phyloP scores from a whole-genome alignment of 441 rosid genomes.

The Pelargonium citronellum region DNA sequence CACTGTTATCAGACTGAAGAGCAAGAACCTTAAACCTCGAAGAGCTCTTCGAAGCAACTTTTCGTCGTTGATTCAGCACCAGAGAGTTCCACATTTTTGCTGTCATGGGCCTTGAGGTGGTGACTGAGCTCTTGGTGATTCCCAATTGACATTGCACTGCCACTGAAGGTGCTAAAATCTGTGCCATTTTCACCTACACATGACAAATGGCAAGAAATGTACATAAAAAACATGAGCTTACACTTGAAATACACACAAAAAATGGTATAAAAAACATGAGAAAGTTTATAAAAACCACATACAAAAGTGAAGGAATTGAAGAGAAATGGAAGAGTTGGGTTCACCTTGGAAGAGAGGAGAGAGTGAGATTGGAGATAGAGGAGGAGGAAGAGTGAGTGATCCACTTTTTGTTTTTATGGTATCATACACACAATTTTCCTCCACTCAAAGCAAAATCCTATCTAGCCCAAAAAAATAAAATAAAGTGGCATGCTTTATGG shows the following conservation, averaged over 20 bases:
- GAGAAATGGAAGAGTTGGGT: not conserved
- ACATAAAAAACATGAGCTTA: too few relatives aligned
- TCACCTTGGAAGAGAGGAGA: not conserved
- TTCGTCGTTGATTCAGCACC: conserved; percentile 63
- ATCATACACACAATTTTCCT: not conserved
- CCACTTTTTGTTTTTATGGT: not conserved
- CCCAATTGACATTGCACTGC: conserved; percentile 66
- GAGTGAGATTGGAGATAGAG: not conserved
- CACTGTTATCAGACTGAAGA: conserved; percentile 56
- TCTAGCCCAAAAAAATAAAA: not conserved
- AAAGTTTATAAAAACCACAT: not conserved
- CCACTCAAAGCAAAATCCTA: conserved; percentile 6
- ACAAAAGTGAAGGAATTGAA: not conserved
- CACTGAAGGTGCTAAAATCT: conserved; percentile 56
- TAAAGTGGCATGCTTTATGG: not conserved
- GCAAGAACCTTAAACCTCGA: conserved; percentile 56
- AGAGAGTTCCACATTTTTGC: conserved; percentile 54
- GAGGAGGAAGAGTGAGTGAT: not conserved
- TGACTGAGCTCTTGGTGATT: conserved; percentile 43
- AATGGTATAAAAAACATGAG: not conserved
- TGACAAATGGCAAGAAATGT: too few relatives aligned
- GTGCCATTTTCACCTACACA: conserved; percentile 52
- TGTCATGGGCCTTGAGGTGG: conserved; percentile 37
- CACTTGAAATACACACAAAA: not conserved
- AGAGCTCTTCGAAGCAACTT: conserved; percentile 32